Percentiles rank a stretch among this genome's conserved stretches.
Conservation (phyloP, 1,284 basidiomycete species). For the Marasmius sp. region DNA sequence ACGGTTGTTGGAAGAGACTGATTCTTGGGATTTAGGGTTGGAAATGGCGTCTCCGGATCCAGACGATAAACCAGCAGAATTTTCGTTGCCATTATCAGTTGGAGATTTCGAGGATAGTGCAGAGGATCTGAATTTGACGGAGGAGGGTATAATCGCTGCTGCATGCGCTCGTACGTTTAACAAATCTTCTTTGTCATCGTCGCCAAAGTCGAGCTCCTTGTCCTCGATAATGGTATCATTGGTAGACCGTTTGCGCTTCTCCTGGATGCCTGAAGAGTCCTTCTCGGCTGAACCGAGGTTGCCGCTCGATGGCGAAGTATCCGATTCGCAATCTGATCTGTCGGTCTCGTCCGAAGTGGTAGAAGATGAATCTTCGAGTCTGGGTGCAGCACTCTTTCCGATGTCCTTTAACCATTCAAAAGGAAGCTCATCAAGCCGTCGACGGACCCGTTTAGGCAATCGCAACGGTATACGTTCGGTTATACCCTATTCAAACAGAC, state of each 20-base stretch:
- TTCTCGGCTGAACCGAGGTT: not conserved
- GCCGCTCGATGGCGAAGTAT: not conserved
- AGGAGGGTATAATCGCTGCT: not conserved
- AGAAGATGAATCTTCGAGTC: slow-evolving; percentile 16
- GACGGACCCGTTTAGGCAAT: slow-evolving; percentile 61
- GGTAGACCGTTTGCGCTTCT: not conserved
- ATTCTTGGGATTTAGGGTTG: not conserved
- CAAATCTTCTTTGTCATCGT: not conserved
- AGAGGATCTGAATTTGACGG: not conserved
- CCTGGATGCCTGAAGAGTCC: not conserved
- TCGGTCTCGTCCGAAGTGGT: not conserved
- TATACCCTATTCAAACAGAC: slow-evolving; percentile 46
- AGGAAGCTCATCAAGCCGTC: slow-evolving; percentile 75
- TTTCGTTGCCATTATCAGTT: not conserved
- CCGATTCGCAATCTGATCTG: not conserved
- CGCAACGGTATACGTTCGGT: slow-evolving; percentile 80
- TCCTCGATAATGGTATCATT: not conserved
- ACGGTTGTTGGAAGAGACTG: not conserved
- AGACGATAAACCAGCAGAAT: not conserved
- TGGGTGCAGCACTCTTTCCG: slow-evolving; percentile 44
- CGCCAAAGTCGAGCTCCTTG: not conserved
- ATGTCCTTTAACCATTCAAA: slow-evolving; percentile 81
- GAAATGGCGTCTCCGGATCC: not conserved
- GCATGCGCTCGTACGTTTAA: not conserved
- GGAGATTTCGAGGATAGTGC: not conserved